Base-by-base conservation (phyloP, 352 stramenopile species). In the Ochromonadaceae sp. region DNA sequence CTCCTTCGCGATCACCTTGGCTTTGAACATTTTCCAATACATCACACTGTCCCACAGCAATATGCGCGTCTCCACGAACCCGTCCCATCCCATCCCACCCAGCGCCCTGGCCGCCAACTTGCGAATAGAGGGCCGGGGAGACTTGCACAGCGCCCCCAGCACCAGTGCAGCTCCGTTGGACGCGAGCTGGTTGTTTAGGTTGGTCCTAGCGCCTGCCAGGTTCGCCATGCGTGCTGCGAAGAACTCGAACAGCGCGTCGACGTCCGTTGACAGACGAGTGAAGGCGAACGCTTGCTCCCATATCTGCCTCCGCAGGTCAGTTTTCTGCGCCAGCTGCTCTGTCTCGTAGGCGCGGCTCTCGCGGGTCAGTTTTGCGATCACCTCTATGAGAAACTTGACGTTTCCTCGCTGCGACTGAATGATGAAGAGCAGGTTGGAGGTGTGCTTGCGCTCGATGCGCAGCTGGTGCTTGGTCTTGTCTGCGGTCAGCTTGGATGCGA, bases 161-260 rank as follows among this genome's bases (percentile, higher is more conserved):
- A 72, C 46, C 28, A 43, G 10, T 31, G 66, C 47, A 12, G 62
- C 49, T 17, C 59, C 32, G 38, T 72, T 71, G 5, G n/a, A n/a
- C 36, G 49, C 31, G 14, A 72, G 46, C 17, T 32, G 25, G 36
- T 74, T 43, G 49, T 75, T 75, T 43, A 65, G 57, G 5, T 53
- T 17, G 26, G 48, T 26, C 1, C 48, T 53, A 12, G 67, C 55
- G n/a, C 70, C 70, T 7, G 70, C 60, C 46, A 75, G 55, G 43
- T 67, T 67, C 20, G 38, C 70, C 17, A 75, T 17, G 1, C 47
- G 34, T 31, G 67, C 39, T 17, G 50, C 62, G 60, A 75, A 75
- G 65, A 73, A 75, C 10, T 68, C 52, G 40, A 75, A 75, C 0
- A 70, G 39, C 4, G 42, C 17, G 55, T 75, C 68, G 31, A 75